Evolutionary conservation across 352 stramenopile species (phyloP).

Genomic region (Hyaloperonospora brassicae): DNA sequence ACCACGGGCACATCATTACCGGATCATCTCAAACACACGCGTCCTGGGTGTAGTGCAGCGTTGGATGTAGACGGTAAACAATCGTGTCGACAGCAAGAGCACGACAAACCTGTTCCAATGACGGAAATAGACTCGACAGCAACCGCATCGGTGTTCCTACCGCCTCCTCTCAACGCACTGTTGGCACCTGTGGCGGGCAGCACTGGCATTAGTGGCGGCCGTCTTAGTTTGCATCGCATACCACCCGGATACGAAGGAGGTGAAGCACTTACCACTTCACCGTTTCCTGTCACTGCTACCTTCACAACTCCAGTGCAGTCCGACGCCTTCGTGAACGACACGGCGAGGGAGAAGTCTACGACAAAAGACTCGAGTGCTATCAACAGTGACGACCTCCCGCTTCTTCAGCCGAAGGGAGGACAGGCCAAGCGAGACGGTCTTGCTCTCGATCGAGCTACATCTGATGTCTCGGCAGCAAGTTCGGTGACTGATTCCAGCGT

Average conservation of each 20-base stretch:
- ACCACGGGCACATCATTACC: slow-evolving; percentile 8
- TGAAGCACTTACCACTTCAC: slow-evolving; percentile 7
- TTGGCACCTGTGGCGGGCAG: no score
- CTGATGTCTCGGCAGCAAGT: slow-evolving; percentile 2
- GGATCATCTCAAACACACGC: no score
- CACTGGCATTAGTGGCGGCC: slow-evolving; percentile 6
- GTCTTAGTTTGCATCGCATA: slow-evolving; percentile 13
- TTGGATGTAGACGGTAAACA: no score
- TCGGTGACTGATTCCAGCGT: slow-evolving; percentile 15
- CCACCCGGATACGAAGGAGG: slow-evolving; percentile 3
- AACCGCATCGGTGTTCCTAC: no score
- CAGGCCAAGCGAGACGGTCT: slow-evolving; percentile 18
- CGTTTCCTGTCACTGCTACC: slow-evolving; percentile 19
- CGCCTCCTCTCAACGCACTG: no score
- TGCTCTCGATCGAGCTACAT: slow-evolving; percentile 2
- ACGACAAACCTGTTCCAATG: no score
- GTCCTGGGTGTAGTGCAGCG: no score
- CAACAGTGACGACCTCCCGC: slow-evolving; percentile 5
- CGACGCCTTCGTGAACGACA: background rate
- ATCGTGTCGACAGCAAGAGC: no score
- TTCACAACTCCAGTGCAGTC: slow-evolving; percentile 12
- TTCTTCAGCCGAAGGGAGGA: slow-evolving; percentile 23
- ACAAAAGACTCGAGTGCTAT: slow-evolving; percentile 2
- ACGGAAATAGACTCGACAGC: no score
- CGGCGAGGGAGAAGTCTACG: slow-evolving; percentile 4